A percentile compares a stretch with the other conserved stretches of the same genome.
phyloP scores from a whole-genome alignment of 2,329 filamentous ascomycete genomes.

The Tolypocladium tropicale region DNA sequence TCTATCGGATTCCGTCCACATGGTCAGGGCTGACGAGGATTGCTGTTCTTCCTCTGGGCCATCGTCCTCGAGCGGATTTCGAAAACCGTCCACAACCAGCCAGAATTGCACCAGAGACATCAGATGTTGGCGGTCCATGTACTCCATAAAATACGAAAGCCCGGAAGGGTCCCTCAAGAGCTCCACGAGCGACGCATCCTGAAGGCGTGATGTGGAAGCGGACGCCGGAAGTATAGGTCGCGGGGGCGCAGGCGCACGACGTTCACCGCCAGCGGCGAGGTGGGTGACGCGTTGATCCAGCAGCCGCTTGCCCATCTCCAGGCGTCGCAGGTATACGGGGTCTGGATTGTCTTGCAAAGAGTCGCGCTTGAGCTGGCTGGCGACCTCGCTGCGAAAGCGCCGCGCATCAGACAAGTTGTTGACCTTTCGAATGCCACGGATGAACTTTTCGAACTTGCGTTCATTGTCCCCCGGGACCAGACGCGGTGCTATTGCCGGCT shows the following conservation, averaged over 20 bases:
- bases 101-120: conserved; percentile 95
- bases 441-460: conserved; percentile 87
- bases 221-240: conserved; percentile 13
- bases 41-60: conserved; percentile 53
- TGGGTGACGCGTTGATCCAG: conserved; percentile 83
- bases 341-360: conserved; percentile 70
- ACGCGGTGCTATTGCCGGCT: conserved; percentile 63
- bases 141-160: conserved; percentile 98
- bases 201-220: conserved; percentile 48
- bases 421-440: conserved; percentile 77
- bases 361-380: conserved; percentile 84
- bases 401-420: conserved; percentile 89
- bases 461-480: conserved; percentile 78
- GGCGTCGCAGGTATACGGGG: conserved; percentile 71
- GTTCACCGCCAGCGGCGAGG: conserved; percentile 58
- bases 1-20: conserved; percentile 77
- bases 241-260: conserved; percentile 19
- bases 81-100: conserved; percentile 94
- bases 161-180: conserved; percentile 84
- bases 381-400: conserved; percentile 82
- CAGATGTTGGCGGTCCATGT: conserved; percentile 83
- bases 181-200: conserved; percentile 69
- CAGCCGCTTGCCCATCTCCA: conserved; percentile 86
- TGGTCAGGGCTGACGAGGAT: conserved; percentile 47
- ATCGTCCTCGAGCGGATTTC: conserved; percentile 81